These are phyloP conservation scores for Eudorina sp. DNA, from an alignment of 139 green algal genomes.

Conservation along the genomic window DNA sequence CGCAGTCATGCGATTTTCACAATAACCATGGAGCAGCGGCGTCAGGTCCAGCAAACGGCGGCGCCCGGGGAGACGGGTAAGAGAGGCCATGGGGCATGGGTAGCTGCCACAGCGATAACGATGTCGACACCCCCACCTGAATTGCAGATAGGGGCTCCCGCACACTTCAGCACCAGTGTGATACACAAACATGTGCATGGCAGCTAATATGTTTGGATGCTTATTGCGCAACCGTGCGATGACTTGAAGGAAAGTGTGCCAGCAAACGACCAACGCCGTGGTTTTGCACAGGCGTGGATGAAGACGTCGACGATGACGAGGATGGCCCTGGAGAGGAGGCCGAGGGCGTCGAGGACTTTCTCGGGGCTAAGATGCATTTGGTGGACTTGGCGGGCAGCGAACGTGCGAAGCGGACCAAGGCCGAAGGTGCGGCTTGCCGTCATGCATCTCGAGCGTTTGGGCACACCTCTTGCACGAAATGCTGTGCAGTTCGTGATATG, in stretches of 20 bases:
- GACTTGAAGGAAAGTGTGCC: no score
- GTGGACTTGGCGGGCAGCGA: slow-evolving; percentile 94
- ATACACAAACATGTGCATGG: no score
- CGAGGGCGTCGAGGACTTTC: slow-evolving; percentile 76
- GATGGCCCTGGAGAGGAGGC: slow-evolving; percentile 51
- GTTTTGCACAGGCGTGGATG: slow-evolving; percentile 48
- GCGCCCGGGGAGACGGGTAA: neutral
- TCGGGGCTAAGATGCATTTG: slow-evolving; percentile 96
- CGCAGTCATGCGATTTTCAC: slow-evolving; percentile 97
- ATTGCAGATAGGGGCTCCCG: no score
- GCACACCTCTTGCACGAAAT: neutral
- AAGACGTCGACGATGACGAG: slow-evolving; percentile 66
- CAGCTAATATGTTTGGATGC: no score
- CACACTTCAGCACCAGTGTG: no score
- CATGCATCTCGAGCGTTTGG: neutral
- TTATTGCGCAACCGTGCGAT: no score
- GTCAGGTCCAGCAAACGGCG: slow-evolving; percentile 54
- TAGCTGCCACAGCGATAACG: no score
- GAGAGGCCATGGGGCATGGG: neutral
- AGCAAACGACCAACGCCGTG: no score
- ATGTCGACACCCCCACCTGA: no score
- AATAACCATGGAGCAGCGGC: slow-evolving; percentile 95
- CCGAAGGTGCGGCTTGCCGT: slow-evolving; percentile 72
- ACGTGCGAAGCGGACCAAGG: slow-evolving; percentile 94
- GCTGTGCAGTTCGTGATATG: neutral